Evolutionary conservation across 352 stramenopile genomes (phyloP), one percentile per base, ranked within the genome.

Genomic region (Phytophthora quininea): DNA sequence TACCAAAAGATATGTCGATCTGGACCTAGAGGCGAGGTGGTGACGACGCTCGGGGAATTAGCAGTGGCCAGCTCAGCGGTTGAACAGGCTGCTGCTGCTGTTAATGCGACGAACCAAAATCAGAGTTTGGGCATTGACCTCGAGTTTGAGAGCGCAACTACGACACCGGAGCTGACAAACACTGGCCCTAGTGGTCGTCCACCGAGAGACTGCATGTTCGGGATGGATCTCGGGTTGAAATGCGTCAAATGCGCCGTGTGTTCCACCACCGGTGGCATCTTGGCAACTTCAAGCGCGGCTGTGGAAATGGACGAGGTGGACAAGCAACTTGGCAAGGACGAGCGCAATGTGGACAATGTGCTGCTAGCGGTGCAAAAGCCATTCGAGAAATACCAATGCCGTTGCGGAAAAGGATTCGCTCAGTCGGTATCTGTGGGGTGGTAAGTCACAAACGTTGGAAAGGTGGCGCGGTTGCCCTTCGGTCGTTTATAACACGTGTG

Each of bases 221-320:
- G 85, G 5, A 56, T 92, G n/a, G 85, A 93, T 33, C 68, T 92
- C 12, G 83, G 85, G 52, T 84, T 86, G 24, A 91, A 80, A 43
- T 82, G 79, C 24, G 69, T 92, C 58, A 91, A 90, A 65, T 88
- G 79, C 51, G 82, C 71, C 27, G 50, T 89, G 55, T 71, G 73
- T 45, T 45, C 35, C 12, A 6, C 37, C 6, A 67, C 59, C 1
- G 73, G 58, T 30, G 69, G 62, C 40, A 62, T 84, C 15, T 30
- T 86, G 19, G 72, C 67, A 12, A 79, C 71, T 27, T 71, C 62
- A 27, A 78, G 67, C 35, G 59, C 65, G 4, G 40, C 55, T 6
- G 84, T 85, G 32, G 54, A 57, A 15, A 60, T 56, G 47, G 65
- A 65, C 33, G 48, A 61, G 2, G 61, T 52, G 1, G 19, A 24